phyloP scores from a whole-genome alignment of 352 stramenopile genomes.

The Globisporangium cystogenes region DNA sequence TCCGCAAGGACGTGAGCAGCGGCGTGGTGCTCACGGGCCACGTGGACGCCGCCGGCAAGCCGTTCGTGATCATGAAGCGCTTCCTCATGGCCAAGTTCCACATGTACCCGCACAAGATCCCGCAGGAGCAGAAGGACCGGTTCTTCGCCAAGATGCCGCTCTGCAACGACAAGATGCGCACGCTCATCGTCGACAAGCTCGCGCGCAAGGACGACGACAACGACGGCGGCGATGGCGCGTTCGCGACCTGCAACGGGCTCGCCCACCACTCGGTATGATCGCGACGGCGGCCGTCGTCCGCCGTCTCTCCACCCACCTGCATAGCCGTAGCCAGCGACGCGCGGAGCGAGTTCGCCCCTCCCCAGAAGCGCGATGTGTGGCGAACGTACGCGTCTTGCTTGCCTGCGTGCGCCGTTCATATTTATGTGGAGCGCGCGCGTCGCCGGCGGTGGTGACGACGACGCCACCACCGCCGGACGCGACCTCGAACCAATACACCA shows the following conservation, averaged over 20 bases:
- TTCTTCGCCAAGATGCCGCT: conserved; percentile 61
- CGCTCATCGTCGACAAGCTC: conserved; percentile 45
- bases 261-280: neutral
- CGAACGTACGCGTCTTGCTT: too few species aligned
- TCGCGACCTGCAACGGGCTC: neutral
- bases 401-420: too few species aligned
- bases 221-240: too few species aligned
- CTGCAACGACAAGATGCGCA: conserved; percentile 59
- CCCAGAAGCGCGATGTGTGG: too few species aligned
- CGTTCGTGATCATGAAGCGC: conserved; percentile 75
- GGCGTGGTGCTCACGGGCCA: conserved; percentile 65
- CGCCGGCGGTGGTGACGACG: too few species aligned
- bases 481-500: too few species aligned
- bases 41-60: conserved; percentile 50
- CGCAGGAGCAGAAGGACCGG: conserved; percentile 48
- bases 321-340: neutral
- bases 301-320: neutral
- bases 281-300: too few species aligned
- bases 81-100: conserved; percentile 78
- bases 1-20: conserved; percentile 74
- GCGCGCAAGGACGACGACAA: conserved; percentile 7
- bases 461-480: too few species aligned
- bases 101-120: conserved; percentile 72
- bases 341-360: neutral
- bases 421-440: too few species aligned